Conservation (phyloP, 139 green algal genomes). For the Chlamydomonas asymmetrica region DNA sequence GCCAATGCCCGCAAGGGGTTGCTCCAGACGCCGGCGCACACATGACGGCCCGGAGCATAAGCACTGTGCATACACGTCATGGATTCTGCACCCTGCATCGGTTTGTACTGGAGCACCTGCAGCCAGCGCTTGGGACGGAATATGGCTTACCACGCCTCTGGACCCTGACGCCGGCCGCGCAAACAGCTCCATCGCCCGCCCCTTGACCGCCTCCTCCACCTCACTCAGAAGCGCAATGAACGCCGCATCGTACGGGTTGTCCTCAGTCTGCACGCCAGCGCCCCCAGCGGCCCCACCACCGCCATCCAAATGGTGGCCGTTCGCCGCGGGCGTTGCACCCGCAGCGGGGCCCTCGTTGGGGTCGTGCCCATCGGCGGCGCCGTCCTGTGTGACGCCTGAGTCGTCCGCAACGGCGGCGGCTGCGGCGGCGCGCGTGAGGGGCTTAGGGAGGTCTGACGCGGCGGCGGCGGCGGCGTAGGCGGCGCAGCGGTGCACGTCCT, state of each 20-base stretch:
- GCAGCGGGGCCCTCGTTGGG: neutral
- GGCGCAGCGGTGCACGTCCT: constrained; percentile 42
- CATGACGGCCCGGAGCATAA: too few species aligned
- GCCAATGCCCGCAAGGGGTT: too few species aligned
- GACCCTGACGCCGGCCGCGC: constrained; percentile 6
- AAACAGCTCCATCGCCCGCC: constrained; percentile 34
- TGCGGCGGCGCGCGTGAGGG: constrained; percentile 50
- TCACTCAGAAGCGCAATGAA: constrained; percentile 38
- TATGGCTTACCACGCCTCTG: too few species aligned
- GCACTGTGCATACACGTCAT: too few species aligned
- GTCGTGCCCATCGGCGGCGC: neutral
- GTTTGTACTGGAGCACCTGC: too few species aligned
- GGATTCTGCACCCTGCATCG: neutral
- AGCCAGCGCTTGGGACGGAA: too few species aligned
- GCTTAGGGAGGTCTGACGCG: constrained; percentile 22
- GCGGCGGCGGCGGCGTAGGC: constrained; percentile 31
- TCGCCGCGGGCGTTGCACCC: neutral
- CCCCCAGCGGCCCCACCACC: too few species aligned
- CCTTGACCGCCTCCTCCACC: constrained; percentile 42
- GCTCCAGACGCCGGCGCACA: too few species aligned
- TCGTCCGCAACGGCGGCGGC: constrained; percentile 33
- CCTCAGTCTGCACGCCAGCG: neutral
- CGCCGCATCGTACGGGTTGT: constrained; percentile 19
- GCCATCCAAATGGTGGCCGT: too few species aligned
- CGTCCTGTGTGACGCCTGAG: neutral